Base-by-base conservation (phyloP, 2,329 filamentous ascomycete genomes). In the Didymella lethalis region DNA sequence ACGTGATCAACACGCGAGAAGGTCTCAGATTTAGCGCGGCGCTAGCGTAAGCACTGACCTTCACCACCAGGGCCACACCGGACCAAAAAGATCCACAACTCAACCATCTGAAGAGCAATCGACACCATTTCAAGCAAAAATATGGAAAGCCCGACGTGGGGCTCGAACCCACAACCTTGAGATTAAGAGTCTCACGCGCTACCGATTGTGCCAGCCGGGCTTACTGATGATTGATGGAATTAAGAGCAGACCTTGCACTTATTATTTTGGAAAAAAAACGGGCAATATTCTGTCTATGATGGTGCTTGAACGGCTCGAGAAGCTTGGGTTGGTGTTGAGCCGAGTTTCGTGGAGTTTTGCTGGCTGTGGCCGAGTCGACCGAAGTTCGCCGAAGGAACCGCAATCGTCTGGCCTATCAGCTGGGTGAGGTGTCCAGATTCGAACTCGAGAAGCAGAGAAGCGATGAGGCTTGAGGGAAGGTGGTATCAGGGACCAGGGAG, bases 161-260 rank as follows among this genome's bases (percentile, higher is more conserved):
- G 54, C 48, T 57, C 48, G 54, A 57, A 51, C 48, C 54, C 48
- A 52, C 48, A 57, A 51, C 54, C 48, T 57, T 51, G 54, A 57
- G 54, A 51, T 51, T 57, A 57, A 57, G 54, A 56, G 54, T 56
- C 54, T 56, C 54, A 56, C 54, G 54, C 54, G 54, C 54, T 56
- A 56, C 54, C 54, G 54, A 56, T 56, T 56, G 54, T 56, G 54
- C 54, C 54, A 56, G 54, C 48, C 48, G 54, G 48, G 48, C 49
- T 58, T 26, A 18, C 29, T 48, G 32, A 23, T 36, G 31, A n/a
- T 53, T 52, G 48, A 53, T 52, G 55, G 4, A 46, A 4, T 2
- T 3, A 16, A 1, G 10, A 6, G 5, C 5, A 3, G 3, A 11
- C 2, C 4, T 26, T 5, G 10, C 1, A 2, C 1, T 11, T 26